phyloP scores from a whole-genome alignment of 208 protist species.

The Giardia duodenalis region DNA sequence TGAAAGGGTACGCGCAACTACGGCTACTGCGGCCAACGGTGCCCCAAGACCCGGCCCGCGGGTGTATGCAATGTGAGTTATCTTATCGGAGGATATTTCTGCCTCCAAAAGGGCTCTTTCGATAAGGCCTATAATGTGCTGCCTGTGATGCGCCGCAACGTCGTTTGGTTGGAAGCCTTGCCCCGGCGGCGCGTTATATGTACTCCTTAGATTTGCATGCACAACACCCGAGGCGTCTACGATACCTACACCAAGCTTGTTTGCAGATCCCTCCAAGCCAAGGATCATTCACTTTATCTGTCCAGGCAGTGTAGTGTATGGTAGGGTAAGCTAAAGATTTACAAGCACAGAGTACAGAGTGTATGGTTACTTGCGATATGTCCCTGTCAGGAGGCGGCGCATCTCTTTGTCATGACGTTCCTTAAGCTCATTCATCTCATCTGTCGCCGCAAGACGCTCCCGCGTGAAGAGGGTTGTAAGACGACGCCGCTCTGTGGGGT shows the following conservation, averaged over 20 bases:
- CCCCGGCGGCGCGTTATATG: conserved; percentile 75
- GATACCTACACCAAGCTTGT: conserved; percentile 93
- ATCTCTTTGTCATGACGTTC: background rate
- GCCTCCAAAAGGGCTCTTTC: conserved; percentile 71
- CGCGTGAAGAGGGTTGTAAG: background rate
- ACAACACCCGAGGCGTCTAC: conserved; percentile 72
- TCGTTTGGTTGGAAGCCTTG: conserved; percentile 90
- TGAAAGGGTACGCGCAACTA: conserved; percentile 61
- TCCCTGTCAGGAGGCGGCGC: background rate
- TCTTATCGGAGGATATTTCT: conserved; percentile 56
- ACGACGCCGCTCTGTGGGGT: background rate
- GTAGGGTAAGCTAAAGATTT: too few species aligned
- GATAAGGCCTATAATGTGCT: conserved; percentile 57
- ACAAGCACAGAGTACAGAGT: too few species aligned
- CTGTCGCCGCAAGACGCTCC: background rate
- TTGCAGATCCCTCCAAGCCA: conserved; percentile 94
- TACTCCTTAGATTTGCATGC: conserved; percentile 80
- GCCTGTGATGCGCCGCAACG: conserved; percentile 84
- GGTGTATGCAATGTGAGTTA: conserved; percentile 82
- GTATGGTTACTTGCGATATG: background rate
- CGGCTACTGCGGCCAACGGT: conserved; percentile 62
- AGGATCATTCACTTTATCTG: conserved; percentile 43
- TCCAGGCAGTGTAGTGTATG: too few species aligned
- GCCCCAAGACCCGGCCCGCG: conserved; percentile 84
- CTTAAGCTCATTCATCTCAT: background rate